Conservation (phyloP, 805 yeast species). For the Saccharomycopsis selenospora region DNA sequence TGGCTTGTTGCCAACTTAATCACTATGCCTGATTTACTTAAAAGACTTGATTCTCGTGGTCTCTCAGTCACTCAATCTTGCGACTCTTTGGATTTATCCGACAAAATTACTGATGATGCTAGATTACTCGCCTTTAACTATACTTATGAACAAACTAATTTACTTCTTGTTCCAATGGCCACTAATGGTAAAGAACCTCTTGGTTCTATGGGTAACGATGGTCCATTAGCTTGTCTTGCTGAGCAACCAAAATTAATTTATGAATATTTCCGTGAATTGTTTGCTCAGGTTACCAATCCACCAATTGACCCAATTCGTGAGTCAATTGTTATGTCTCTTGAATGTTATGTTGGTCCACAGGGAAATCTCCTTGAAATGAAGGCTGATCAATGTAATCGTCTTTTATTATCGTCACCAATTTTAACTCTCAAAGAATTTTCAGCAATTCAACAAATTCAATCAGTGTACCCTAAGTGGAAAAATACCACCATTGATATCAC, state of each 20-base stretch:
- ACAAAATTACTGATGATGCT: conserved; percentile 71
- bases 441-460: conserved; percentile 66
- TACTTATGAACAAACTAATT: conserved; percentile 84
- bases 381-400: conserved; percentile 84
- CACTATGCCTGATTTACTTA: conserved; percentile 66
- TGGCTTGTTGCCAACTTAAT: conserved; percentile 88
- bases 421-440: conserved; percentile 63
- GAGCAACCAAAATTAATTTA: conserved; percentile 86
- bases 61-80: conserved; percentile 16
- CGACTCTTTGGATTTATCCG: conserved; percentile 20
- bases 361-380: conserved; percentile 92
- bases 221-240: conserved; percentile 89
- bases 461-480: conserved; percentile 82
- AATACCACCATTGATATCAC: conserved; percentile 81
- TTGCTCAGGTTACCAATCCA: conserved; percentile 98
- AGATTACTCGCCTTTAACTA: conserved; percentile 82
- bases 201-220: conserved; percentile 98
- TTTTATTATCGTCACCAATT: conserved; percentile 77
- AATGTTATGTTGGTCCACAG: conserved; percentile 97
- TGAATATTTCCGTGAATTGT: conserved; percentile 91
- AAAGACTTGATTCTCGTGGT: conserved; percentile 45
- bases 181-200: conserved; percentile 84
- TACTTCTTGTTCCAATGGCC: conserved; percentile 91
- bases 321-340: conserved; percentile 92
- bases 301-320: conserved; percentile 98